A percentile compares a stretch with the other conserved stretches of the same genome.
Evolutionary conservation across 2,329 filamentous ascomycete genomes (phyloP).

Genomic region (Coniochaeta sp.): DNA sequence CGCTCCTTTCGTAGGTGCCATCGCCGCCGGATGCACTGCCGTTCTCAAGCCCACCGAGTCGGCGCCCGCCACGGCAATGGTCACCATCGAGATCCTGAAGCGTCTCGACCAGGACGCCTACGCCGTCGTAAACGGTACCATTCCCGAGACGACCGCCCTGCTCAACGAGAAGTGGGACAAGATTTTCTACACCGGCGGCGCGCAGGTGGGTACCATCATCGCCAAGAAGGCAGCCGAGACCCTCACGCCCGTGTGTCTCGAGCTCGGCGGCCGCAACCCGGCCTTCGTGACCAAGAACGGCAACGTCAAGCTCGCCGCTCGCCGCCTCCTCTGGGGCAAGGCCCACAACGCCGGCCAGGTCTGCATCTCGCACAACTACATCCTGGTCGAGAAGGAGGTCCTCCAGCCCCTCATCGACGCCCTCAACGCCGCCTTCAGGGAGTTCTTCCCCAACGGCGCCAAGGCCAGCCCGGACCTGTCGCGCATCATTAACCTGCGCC

Average conservation of each 20-base stretch:
- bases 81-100: conserved; percentile 72
- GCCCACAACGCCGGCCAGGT: conserved; percentile 80
- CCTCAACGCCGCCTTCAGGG: conserved; percentile 61
- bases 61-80: conserved; percentile 66
- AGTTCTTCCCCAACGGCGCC: conserved; percentile 79
- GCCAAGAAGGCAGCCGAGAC: conserved; percentile 83
- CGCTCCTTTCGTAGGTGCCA: conserved; percentile 77
- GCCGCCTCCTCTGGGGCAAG: conserved; percentile 85
- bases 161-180: conserved; percentile 93
- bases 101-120: conserved; percentile 73
- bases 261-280: conserved; percentile 88
- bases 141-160: conserved; percentile 73
- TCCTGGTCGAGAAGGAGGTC: conserved; percentile 70
- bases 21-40: conserved; percentile 84
- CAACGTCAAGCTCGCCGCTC: conserved; percentile 71
- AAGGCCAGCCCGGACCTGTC: conserved; percentile 70
- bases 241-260: conserved; percentile 79
- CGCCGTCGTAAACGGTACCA: conserved; percentile 68
- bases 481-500: conserved; percentile 70
- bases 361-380: conserved; percentile 90
- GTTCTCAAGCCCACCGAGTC: conserved; percentile 88
- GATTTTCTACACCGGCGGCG: conserved; percentile 90
- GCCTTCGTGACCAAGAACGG: conserved; percentile 83
- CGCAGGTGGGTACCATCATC: conserved; percentile 74
- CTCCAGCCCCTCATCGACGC: conserved; percentile 65